Evolutionary conservation across 305 asterid species (phyloP).

Genomic region (Fraxinus dipetala): DNA sequence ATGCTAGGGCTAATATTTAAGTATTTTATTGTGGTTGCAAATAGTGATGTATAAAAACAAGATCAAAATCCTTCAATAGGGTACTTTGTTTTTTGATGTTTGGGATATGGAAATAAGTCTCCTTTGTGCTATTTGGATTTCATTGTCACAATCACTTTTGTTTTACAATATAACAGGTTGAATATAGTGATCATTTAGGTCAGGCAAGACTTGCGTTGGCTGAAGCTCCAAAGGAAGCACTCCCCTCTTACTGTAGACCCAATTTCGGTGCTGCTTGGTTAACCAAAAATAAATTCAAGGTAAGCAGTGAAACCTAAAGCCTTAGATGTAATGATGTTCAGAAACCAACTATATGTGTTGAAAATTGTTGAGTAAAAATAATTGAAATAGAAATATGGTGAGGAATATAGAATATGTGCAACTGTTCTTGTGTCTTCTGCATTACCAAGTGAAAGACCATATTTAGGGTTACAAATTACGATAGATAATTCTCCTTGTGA

Average conservation of each 20-base stretch:
- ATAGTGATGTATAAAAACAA: not conserved
- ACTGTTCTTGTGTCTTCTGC: not conserved
- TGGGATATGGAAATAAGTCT: not conserved
- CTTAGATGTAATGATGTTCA: conserved; percentile 8
- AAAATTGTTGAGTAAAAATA: not conserved
- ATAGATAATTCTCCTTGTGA: not conserved
- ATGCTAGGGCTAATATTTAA: not conserved
- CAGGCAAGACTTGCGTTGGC: conserved; percentile 68
- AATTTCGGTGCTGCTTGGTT: conserved; percentile 90
- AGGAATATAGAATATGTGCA: not conserved
- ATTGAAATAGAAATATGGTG: not conserved
- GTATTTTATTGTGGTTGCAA: not conserved
- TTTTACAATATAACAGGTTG: conserved; percentile 51
- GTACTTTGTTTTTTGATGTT: not conserved
- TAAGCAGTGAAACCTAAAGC: conserved; percentile 28
- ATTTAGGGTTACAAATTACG: not conserved
- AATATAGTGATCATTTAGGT: conserved; percentile 83
- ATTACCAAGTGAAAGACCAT: not conserved
- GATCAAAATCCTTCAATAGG: not conserved
- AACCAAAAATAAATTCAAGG: conserved; percentile 84
- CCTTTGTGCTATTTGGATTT: conserved; percentile 1
- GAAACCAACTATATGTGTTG: not conserved
- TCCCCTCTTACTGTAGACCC: conserved; percentile 83
- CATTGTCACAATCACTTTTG: conserved; percentile 11
- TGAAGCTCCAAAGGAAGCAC: conserved; percentile 96